phyloP scores from a whole-genome alignment of 139 green algal species.

The Monoraphidium neglectum region DNA sequence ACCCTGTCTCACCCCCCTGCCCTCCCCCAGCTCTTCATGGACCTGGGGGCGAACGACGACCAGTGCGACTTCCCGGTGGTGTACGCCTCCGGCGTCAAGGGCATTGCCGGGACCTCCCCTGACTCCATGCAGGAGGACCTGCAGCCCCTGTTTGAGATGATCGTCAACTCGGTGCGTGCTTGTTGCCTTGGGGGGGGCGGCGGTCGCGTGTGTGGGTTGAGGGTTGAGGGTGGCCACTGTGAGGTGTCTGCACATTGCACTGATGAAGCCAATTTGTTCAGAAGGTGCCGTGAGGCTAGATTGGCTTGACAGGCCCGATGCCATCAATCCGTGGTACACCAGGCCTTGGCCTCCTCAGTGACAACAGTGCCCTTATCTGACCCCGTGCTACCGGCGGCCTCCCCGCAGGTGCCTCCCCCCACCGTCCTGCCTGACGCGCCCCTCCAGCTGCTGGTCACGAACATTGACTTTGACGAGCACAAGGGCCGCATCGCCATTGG shows the following conservation, averaged over 20 bases:
- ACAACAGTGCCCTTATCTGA: no score
- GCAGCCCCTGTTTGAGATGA: slow-evolving; percentile 93
- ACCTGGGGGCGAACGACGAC: slow-evolving; percentile 93
- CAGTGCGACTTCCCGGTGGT: slow-evolving; percentile 96
- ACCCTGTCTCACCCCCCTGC: neutral
- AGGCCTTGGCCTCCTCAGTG: no score
- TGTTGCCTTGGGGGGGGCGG: no score
- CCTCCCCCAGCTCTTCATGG: slow-evolving; percentile 94
- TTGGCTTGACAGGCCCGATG: no score
- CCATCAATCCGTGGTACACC: no score
- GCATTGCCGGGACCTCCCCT: slow-evolving; percentile 77
- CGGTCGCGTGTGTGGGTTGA: no score
- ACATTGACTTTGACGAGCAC: slow-evolving; percentile 96
- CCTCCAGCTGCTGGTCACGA: slow-evolving; percentile 94
- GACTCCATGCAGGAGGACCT: slow-evolving; percentile 79
- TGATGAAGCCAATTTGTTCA: no score
- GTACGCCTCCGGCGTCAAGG: slow-evolving; percentile 92
- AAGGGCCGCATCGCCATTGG: slow-evolving; percentile 96
- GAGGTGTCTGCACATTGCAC: no score
- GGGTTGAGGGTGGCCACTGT: no score
- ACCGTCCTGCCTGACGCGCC: slow-evolving; percentile 67
- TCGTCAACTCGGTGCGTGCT: slow-evolving; percentile 77
- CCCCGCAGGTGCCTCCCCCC: slow-evolving; percentile 64
- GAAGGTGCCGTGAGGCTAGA: no score
- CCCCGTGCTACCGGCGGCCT: neutral